Evolutionary conservation across 192 early-diverging fungal genomes (phyloP).

Genomic region (Entomortierella lignicola): DNA sequence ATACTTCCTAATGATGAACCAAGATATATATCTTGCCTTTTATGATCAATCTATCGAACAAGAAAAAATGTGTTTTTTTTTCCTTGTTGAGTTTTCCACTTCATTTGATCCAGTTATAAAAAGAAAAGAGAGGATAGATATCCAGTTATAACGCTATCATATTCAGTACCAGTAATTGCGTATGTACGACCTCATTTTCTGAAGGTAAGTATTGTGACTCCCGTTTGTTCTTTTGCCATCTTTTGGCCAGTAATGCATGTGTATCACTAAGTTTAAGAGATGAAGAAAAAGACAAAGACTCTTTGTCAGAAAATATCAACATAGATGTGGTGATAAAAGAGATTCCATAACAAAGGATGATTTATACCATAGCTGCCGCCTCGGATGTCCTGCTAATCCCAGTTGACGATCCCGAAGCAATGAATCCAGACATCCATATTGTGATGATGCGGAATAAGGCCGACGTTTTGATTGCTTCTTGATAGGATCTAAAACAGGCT

Average conservation of each 20-base stretch:
- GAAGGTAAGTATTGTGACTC: background rate
- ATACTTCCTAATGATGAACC: background rate
- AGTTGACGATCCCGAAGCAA: conserved; percentile 21
- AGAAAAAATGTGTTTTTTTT: background rate
- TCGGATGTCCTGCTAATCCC: conserved; percentile 24
- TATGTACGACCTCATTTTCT: background rate
- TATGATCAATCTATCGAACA: background rate
- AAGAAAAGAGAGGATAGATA: no score
- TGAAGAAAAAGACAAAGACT: background rate
- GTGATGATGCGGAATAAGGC: background rate
- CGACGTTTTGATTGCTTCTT: background rate
- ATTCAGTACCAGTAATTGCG: background rate
- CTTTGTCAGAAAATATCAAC: background rate
- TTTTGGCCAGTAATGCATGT: conserved; percentile 18
- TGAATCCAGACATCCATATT: conserved; percentile 24
- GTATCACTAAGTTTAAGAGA: conserved; percentile 11
- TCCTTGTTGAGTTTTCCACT: no score
- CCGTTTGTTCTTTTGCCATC: conserved; percentile 22
- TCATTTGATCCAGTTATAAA: no score
- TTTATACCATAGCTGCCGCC: conserved; percentile 34
- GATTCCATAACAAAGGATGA: background rate
- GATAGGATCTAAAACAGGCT: conserved; percentile 34
- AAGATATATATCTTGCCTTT: background rate
- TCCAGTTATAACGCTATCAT: no score
- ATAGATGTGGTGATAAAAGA: background rate